Evolutionary conservation across 2,329 filamentous ascomycete genomes (phyloP).

Genomic region (Nemania sp.): DNA sequence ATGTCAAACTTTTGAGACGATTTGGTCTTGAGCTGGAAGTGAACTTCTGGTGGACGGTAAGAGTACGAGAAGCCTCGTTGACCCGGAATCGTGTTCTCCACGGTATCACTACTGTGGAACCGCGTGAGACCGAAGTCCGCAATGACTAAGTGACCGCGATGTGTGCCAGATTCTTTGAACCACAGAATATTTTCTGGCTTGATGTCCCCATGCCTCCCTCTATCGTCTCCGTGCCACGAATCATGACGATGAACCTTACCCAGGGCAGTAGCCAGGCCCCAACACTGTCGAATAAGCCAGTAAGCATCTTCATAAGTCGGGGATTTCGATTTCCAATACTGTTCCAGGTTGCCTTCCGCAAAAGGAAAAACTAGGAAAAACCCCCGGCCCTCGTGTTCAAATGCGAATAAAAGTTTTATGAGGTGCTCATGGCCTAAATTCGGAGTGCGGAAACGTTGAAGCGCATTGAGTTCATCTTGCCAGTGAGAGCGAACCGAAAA

Average conservation of each 20-base stretch:
- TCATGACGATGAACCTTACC: not conserved
- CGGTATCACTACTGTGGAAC: conserved; percentile 6
- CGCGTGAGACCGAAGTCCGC: conserved; percentile 2
- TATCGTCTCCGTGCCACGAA: not conserved
- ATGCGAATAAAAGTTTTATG: conserved; percentile 1
- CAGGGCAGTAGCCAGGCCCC: not conserved
- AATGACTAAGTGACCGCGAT: not conserved
- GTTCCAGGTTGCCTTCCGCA: not conserved
- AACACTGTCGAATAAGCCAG: not conserved
- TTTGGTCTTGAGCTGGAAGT: not conserved
- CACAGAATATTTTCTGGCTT: conserved; percentile 15
- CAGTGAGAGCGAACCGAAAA: no score
- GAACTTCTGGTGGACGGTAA: conserved; percentile 8
- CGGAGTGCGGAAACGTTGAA: no score
- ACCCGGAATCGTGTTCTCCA: not conserved
- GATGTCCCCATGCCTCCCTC: conserved; percentile 5
- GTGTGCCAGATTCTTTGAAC: not conserved
- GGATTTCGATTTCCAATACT: not conserved
- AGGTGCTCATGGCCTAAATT: not conserved
- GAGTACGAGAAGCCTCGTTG: conserved; percentile 2
- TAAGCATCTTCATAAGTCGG: not conserved
- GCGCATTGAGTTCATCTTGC: no score
- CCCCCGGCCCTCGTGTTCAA: not conserved
- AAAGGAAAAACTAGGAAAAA: conserved; percentile 8
- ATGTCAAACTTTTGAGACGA: not conserved